These are phyloP conservation scores for Aureobasidium lini DNA, from an alignment of 2,329 filamentous ascomycete species.

Conservation along the genomic window DNA sequence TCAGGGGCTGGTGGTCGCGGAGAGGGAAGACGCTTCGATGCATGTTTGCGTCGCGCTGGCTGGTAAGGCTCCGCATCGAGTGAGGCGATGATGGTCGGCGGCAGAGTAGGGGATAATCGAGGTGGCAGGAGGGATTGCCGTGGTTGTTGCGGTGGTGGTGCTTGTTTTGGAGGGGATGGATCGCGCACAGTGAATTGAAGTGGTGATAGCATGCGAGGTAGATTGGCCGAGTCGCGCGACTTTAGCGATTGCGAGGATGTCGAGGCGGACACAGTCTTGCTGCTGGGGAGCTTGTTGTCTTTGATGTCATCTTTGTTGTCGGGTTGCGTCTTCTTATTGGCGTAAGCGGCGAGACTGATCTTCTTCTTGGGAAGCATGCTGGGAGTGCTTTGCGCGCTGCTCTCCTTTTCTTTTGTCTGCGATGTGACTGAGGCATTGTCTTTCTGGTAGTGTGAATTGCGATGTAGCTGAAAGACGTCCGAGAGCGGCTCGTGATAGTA, in stretches of 20 bases:
- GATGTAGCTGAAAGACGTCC: conserved; percentile 14
- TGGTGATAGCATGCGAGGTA: conserved; percentile 14
- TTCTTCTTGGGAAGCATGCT: conserved; percentile 48
- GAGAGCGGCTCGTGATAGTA: conserved; percentile 48
- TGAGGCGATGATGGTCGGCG: conserved; percentile 48
- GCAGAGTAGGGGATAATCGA: conserved; percentile 49
- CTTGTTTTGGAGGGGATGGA: background rate
- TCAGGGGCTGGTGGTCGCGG: background rate
- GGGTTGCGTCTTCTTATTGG: conserved; percentile 48
- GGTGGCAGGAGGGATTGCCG: conserved; percentile 29
- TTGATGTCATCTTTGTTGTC: conserved; percentile 46
- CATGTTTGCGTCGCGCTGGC: background rate
- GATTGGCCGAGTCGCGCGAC: conserved; percentile 7
- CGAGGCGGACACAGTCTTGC: background rate
- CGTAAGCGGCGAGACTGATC: conserved; percentile 55
- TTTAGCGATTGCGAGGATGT: background rate
- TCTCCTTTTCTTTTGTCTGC: background rate
- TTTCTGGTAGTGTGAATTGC: conserved; percentile 26
- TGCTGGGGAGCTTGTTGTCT: conserved; percentile 27
- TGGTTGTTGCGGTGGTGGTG: conserved; percentile 1
- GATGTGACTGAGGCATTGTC: conserved; percentile 28
- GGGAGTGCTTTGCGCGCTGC: conserved; percentile 35
- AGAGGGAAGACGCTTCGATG: conserved; percentile 1
- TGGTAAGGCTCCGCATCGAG: conserved; percentile 23
- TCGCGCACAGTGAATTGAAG: background rate